phyloP scores from a whole-genome alignment of 495 filamentous ascomycete genomes.

The Penicillium coprophilum region DNA sequence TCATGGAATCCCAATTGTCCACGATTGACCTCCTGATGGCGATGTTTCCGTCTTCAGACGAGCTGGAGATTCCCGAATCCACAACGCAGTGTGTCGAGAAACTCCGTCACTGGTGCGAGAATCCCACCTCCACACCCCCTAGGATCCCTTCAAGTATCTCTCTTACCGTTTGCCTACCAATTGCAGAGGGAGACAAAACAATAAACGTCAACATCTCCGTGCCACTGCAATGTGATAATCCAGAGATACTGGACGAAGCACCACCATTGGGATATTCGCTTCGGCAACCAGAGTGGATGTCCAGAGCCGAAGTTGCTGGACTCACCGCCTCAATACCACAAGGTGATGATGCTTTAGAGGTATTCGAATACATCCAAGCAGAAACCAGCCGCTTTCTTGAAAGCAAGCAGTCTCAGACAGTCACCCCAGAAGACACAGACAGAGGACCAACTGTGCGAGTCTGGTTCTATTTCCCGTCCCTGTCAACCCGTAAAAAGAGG shows the following conservation, averaged over 20 bases:
- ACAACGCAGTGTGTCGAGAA: conserved; percentile 34
- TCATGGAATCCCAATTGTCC: conserved; percentile 39
- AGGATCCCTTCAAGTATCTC: conserved; percentile 28
- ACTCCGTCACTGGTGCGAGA: conserved; percentile 35
- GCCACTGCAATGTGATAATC: conserved; percentile 27
- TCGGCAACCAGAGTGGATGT: conserved; percentile 46
- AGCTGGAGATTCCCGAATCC: conserved; percentile 37
- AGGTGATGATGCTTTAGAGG: conserved; percentile 33
- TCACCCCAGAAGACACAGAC: conserved; percentile 1
- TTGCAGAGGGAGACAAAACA: conserved; percentile 27
- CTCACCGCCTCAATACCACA: conserved; percentile 31
- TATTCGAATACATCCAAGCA: conserved; percentile 36
- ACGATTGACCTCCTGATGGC: conserved; percentile 37
- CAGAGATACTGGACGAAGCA: conserved; percentile 24
- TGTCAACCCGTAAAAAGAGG: conserved; percentile 40
- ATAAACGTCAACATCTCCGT: conserved; percentile 40
- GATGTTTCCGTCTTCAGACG: conserved; percentile 38
- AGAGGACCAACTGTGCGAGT: conserved; percentile 32
- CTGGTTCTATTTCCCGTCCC: conserved; percentile 46
- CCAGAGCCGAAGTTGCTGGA: conserved; percentile 36
- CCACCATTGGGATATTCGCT: conserved; percentile 33
- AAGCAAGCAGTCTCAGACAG: conserved; percentile 17
- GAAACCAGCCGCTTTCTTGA: conserved; percentile 28
- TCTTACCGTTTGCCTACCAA: conserved; percentile 30
- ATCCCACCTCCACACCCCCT: conserved; percentile 12